Percentiles rank a stretch among this genome's conserved stretches.
Evolutionary conservation across 192 early-diverging fungal genomes (phyloP).

Genomic region (Phycomyces blakesleeanus): DNA sequence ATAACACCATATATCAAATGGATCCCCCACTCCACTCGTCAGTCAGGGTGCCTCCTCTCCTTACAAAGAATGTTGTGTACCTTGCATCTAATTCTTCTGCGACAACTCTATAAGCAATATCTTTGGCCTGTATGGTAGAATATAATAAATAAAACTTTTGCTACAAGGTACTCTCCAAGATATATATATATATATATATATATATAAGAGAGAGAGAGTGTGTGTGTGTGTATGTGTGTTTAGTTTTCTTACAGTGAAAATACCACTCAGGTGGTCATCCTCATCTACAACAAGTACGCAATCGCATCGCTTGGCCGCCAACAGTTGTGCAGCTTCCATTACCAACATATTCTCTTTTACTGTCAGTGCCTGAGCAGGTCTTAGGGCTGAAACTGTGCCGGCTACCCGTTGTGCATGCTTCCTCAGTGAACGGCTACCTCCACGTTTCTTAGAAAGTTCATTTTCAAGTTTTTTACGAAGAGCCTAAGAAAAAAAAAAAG

Average conservation of each 20-base stretch:
- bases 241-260: conserved; percentile 82
- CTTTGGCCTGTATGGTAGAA: too few relatives aligned
- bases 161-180: too few relatives aligned
- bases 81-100: conserved; percentile 53
- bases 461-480: conserved; percentile 73
- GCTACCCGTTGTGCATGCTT: conserved; percentile 38
- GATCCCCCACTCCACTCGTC: background rate
- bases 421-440: conserved; percentile 22
- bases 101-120: conserved; percentile 93
- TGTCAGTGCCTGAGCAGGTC: conserved; percentile 83
- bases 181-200: too few relatives aligned
- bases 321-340: conserved; percentile 83
- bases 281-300: conserved; percentile 93
- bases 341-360: conserved; percentile 73
- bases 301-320: conserved; percentile 97
- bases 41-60: background rate
- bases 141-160: too few relatives aligned
- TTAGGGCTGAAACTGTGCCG: conserved; percentile 88
- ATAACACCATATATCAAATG: conserved; percentile 45
- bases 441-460: conserved; percentile 61
- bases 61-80: conserved; percentile 7
- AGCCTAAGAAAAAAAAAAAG: conserved; percentile 30
- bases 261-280: conserved; percentile 87
- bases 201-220: too few relatives aligned
- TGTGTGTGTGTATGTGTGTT: too few relatives aligned